A percentile compares a stretch with the other conserved stretches of the same genome.
Evolutionary conservation across 164 flowering plant genomes (phyloP).

Genomic region (Piper longum): DNA sequence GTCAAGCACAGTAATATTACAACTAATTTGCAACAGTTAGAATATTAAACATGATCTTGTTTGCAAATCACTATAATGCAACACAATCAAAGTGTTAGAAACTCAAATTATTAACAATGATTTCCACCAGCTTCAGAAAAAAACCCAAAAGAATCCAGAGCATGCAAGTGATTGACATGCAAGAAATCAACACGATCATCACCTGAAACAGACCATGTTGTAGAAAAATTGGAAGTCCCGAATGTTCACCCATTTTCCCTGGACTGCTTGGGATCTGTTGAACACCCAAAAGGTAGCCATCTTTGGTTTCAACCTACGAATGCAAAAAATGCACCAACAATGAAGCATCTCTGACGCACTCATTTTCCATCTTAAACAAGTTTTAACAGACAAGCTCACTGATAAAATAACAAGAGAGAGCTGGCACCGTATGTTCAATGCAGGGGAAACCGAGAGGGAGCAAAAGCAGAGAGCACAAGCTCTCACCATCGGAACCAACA

Average conservation of each 20-base stretch:
- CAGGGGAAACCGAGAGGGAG: slow-evolving; percentile 65
- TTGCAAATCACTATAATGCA: neutral
- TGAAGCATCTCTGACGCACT: no score
- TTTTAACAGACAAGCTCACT: neutral
- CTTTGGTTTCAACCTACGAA: slow-evolving; percentile 56
- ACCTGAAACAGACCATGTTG: slow-evolving; percentile 88
- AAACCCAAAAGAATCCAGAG: neutral
- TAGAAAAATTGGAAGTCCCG: slow-evolving; percentile 64
- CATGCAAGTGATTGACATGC: neutral
- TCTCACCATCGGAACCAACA: slow-evolving; percentile 8
- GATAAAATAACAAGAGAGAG: slow-evolving; percentile 5
- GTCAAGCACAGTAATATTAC: neutral
- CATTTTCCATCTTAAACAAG: no score
- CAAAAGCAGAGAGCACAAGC: slow-evolving; percentile 47
- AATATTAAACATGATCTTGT: neutral
- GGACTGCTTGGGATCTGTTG: slow-evolving; percentile 52
- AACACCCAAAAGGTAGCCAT: slow-evolving; percentile 61
- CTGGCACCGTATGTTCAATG: slow-evolving; percentile 59
- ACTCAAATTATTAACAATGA: no score
- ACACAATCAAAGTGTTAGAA: no score
- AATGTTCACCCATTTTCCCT: slow-evolving; percentile 9
- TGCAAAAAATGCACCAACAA: no score
- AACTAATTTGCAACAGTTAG: neutral
- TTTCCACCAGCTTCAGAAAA: neutral
- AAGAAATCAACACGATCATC: neutral